Evolutionary conservation across 345 rosid genomes (phyloP), one percentile per base, ranked within the genome.

Genomic region (Hypericum perforatum): DNA sequence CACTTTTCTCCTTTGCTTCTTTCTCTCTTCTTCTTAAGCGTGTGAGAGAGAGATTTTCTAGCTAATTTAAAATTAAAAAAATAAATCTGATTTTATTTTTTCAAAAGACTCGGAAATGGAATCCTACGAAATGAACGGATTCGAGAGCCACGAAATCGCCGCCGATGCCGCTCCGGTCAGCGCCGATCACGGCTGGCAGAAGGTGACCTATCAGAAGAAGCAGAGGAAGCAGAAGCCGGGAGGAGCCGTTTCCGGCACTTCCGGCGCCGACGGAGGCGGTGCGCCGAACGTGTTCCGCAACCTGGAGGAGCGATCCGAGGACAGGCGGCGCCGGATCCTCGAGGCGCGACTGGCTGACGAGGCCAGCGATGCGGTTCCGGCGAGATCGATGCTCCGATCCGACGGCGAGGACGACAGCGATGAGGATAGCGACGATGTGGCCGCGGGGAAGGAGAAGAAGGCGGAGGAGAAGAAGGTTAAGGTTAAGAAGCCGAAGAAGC

Each of bases 131-230:
- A 22, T 22, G 32, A 22, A 22, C 32, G 32, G 32, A 22, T 1
- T 1, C 32, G 32, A 22, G 32, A 22, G 32, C 32, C 32, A 22
- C 32, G 32, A 22, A 22, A 22, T 22, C 32, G 32, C 32, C 32
- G 32, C 32, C 32, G 32, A 1, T 22, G 32, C 32, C 32, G 32
- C 32, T 22, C 32, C 32, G 32, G 32, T 22, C 4, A 22, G 4
- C 32, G 1, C 32, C 60, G 89, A 85, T 67, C 80, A 85, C 48
- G 89, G 89, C 22, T 85, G 95, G 89, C 74, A 80, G 48, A 80
- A 80, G 65, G 95, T 85, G 8, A 73, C 76, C 41, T 82, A 85
- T 73, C 53, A 72, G 7, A 85, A 85, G 70, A 80, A 81, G 22
- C 77, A 80, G 22, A 68, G 77, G 41, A 80, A 70, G 67, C 69